A percentile compares a stretch with the other conserved stretches of the same genome.
These are phyloP conservation scores for Albatrellus ellisii DNA, from an alignment of 768 basidiomycete genomes.

Conservation along the genomic window DNA sequence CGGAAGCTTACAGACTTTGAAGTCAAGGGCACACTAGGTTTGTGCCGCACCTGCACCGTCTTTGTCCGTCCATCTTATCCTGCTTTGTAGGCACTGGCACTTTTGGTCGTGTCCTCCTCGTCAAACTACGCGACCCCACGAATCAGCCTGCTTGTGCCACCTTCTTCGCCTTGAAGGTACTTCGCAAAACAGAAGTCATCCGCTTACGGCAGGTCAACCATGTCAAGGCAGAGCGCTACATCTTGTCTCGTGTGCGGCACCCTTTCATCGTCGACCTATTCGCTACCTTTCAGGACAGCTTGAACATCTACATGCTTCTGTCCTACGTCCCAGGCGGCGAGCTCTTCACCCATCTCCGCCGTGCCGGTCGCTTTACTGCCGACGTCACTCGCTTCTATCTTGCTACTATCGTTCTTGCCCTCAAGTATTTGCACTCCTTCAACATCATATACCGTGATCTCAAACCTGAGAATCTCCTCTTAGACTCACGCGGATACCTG, in stretches of 20 bases:
- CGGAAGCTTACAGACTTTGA: slow-evolving; percentile 70
- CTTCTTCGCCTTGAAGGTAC: slow-evolving; percentile 81
- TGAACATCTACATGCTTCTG: slow-evolving; percentile 97
- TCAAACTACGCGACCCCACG: slow-evolving; percentile 49
- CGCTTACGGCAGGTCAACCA: slow-evolving; percentile 93
- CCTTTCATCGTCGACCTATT: slow-evolving; percentile 96
- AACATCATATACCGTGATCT: slow-evolving; percentile 98
- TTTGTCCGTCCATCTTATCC: slow-evolving; percentile 2
- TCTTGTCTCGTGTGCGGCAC: slow-evolving; percentile 82
- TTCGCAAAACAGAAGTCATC: slow-evolving; percentile 77
- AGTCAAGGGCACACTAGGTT: slow-evolving; percentile 67
- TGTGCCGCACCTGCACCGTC: slow-evolving; percentile 11
- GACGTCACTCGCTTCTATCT: slow-evolving; percentile 98
- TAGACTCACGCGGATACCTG: slow-evolving; percentile 87
- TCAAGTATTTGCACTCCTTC: slow-evolving; percentile 89
- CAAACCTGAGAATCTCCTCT: slow-evolving; percentile 96
- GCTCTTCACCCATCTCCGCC: slow-evolving; percentile 90
- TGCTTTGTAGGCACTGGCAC: slow-evolving; percentile 73
- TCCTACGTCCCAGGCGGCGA: slow-evolving; percentile 96
- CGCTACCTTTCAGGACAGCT: slow-evolving; percentile 87
- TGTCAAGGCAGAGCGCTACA: slow-evolving; percentile 92
- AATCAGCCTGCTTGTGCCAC: slow-evolving; percentile 36
- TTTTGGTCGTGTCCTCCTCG: slow-evolving; percentile 86
- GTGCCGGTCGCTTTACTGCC: slow-evolving; percentile 88
- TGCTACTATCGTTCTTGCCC: slow-evolving; percentile 88